Conservation (phyloP, 2,329 filamentous ascomycete species). For the Phialemoniopsis sp. region DNA sequence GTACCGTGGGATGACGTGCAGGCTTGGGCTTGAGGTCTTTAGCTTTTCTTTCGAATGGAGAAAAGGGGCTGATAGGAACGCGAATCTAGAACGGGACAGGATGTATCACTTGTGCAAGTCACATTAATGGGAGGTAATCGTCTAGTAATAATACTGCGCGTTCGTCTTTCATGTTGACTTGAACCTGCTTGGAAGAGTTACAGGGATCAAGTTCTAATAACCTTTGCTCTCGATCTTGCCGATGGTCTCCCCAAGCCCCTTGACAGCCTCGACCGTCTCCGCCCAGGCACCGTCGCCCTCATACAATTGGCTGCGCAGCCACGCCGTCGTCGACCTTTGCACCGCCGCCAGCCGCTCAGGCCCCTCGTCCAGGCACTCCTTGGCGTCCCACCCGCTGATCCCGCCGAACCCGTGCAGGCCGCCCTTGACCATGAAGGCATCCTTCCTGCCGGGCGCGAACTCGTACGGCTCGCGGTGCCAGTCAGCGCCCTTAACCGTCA, state of each 20-base stretch:
- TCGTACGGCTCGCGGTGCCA: constrained; percentile 33
- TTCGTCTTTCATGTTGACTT: no score
- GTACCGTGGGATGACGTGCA: no score
- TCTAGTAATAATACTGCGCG: no score
- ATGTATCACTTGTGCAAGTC: no score
- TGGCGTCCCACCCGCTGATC: constrained; percentile 29
- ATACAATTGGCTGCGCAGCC: constrained; percentile 28
- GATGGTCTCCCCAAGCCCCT: constrained; percentile 12
- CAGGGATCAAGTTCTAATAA: no score
- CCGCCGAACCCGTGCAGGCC: constrained; percentile 31
- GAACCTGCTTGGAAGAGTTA: no score
- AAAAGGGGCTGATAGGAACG: no score
- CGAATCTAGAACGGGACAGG: no score
- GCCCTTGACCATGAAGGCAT: constrained; percentile 25
- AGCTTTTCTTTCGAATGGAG: no score
- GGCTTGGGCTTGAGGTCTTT: no score
- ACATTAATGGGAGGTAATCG: no score
- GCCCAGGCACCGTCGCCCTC: constrained; percentile 25
- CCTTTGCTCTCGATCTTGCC: constrained; percentile 23
- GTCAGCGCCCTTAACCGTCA: constrained; percentile 25
- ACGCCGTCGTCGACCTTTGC: constrained; percentile 31
- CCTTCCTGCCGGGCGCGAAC: constrained; percentile 24
- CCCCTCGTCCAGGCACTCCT: constrained; percentile 27
- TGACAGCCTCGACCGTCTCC: constrained; percentile 19
- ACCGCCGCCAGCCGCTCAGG: constrained; percentile 25